Evolutionary conservation across 2,329 filamentous ascomycete species (phyloP).

Genomic region (Nannizziopsis barbatae): DNA sequence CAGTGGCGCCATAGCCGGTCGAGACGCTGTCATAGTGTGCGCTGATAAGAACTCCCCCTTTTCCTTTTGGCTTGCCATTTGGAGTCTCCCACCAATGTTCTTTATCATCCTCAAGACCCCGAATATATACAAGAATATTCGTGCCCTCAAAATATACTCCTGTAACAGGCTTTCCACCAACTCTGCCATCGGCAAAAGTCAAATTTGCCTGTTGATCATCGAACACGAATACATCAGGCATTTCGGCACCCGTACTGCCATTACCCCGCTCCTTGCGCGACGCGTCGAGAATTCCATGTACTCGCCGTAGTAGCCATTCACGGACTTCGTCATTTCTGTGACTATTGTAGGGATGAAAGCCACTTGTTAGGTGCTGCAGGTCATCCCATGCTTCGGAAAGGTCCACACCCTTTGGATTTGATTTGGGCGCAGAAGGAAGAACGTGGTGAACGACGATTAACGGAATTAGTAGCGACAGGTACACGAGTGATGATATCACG

Average conservation of each 20-base stretch:
- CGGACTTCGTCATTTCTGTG: slow-evolving; percentile 70
- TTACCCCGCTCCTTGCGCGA: slow-evolving; percentile 27
- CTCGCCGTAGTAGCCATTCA: slow-evolving; percentile 59
- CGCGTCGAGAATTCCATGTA: slow-evolving; percentile 55
- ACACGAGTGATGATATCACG: slow-evolving; percentile 62
- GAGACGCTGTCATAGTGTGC: slow-evolving; percentile 92
- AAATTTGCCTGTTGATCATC: slow-evolving; percentile 70
- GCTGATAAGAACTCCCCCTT: slow-evolving; percentile 79
- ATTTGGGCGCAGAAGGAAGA: slow-evolving; percentile 55
- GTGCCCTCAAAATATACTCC: slow-evolving; percentile 80
- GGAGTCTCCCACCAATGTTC: slow-evolving; percentile 60
- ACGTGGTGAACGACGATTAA: slow-evolving; percentile 64
- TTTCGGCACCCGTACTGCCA: slow-evolving; percentile 17
- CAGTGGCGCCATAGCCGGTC: slow-evolving; percentile 84
- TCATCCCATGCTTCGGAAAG: slow-evolving; percentile 80
- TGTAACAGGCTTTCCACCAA: slow-evolving; percentile 31
- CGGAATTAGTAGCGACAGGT: slow-evolving; percentile 64
- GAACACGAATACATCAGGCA: slow-evolving; percentile 49
- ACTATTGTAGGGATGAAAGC: slow-evolving; percentile 83
- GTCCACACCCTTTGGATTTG: slow-evolving; percentile 55
- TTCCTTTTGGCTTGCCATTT: slow-evolving; percentile 42
- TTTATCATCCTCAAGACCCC: slow-evolving; percentile 62
- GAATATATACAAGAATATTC: slow-evolving; percentile 85
- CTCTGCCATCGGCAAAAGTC: slow-evolving; percentile 49
- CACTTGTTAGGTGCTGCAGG: slow-evolving; percentile 59